These are phyloP conservation scores for Fusarium sp. DNA, from an alignment of 2,329 filamentous ascomycete genomes.

Conservation along the genomic window DNA sequence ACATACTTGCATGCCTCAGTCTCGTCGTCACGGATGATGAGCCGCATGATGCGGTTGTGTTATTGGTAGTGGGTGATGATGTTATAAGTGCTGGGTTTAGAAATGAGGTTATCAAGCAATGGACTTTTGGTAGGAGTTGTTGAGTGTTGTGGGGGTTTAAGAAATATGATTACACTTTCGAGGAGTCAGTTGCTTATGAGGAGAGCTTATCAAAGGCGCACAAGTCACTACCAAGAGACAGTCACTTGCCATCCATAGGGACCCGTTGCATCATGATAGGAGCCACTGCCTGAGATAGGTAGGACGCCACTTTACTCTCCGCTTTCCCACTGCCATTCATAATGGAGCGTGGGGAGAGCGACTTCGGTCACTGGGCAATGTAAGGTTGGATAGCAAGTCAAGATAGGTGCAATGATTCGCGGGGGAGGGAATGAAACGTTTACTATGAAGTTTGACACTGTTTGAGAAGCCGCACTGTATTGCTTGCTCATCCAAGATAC, in stretches of 20 bases:
- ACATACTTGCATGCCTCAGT: constrained; percentile 76
- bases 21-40: constrained; percentile 81
- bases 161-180: background rate
- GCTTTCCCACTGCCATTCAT: constrained; percentile 12
- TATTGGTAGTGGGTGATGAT: constrained; percentile 28
- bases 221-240: constrained; percentile 7
- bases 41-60: constrained; percentile 67
- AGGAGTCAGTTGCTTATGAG: constrained; percentile 29
- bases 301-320: constrained; percentile 6
- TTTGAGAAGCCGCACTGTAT: constrained; percentile 30
- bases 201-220: background rate
- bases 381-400: constrained; percentile 19
- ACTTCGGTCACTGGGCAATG: constrained; percentile 17
- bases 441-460: constrained; percentile 21
- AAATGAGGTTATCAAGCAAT: background rate
- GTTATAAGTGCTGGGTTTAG: constrained; percentile 6
- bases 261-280: constrained; percentile 25
- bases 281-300: background rate
- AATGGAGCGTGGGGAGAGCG: constrained; percentile 19
- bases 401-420: background rate
- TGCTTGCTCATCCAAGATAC: constrained; percentile 17
- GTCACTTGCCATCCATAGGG: constrained; percentile 12
- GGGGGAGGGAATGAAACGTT: constrained; percentile 31
- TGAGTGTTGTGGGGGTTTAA: background rate
- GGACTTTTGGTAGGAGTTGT: background rate